Percentiles rank a stretch among this genome's conserved stretches.
phyloP scores from a whole-genome alignment of 2,329 filamentous ascomycete genomes.

The Penicillium sp. region DNA sequence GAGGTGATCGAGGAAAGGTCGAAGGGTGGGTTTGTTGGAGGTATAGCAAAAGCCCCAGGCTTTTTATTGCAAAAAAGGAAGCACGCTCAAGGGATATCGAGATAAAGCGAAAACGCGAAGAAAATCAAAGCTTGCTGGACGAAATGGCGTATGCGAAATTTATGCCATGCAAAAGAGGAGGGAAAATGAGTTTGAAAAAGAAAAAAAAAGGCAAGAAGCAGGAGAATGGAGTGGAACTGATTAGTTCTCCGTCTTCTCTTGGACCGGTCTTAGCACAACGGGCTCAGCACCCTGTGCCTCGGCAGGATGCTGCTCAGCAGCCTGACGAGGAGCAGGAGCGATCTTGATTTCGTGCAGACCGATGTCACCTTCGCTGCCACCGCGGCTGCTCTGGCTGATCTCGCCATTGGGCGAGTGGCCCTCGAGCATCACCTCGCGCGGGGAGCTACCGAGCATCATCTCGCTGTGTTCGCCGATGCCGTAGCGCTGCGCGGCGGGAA shows the following conservation, averaged over 20 bases:
- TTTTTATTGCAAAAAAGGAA: slow-evolving; percentile 14
- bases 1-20: not conserved
- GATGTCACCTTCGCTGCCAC: slow-evolving; percentile 31
- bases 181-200: not conserved
- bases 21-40: slow-evolving; percentile 1
- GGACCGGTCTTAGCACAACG: slow-evolving; percentile 16
- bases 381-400: slow-evolving; percentile 33
- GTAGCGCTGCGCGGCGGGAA: slow-evolving; percentile 60
- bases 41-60: slow-evolving; percentile 26
- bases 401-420: slow-evolving; percentile 27
- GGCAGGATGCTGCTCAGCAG: slow-evolving; percentile 27
- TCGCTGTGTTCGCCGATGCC: slow-evolving; percentile 61
- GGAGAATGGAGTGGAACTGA: not conserved
- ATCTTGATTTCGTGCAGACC: slow-evolving; percentile 35
- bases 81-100: slow-evolving; percentile 33
- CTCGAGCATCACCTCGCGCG: slow-evolving; percentile 28
- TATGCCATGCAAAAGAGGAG: slow-evolving; percentile 3
- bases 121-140: slow-evolving; percentile 11
- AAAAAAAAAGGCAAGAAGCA: not conserved
- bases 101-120: slow-evolving; percentile 17
- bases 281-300: slow-evolving; percentile 18
- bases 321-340: slow-evolving; percentile 32
- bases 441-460: slow-evolving; percentile 60
- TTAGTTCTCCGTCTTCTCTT: slow-evolving; percentile 27
- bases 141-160: slow-evolving; percentile 11